Base-by-base conservation (phyloP, 805 yeast genomes). In the Hagleromyces aurorensis region DNA sequence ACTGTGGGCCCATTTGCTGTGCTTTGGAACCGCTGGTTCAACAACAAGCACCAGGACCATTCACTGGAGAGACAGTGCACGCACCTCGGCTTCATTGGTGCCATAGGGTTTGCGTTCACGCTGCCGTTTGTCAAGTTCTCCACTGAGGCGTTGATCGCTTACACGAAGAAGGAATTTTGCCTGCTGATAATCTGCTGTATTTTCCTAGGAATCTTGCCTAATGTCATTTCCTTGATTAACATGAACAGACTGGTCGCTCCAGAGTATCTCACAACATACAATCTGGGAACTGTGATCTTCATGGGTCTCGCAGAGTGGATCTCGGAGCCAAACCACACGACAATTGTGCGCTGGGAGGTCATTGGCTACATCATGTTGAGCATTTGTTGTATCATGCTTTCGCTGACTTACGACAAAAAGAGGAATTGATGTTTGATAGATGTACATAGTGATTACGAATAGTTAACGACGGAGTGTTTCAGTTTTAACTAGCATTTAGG, bases 291-390 rank as follows among this genome's bases (percentile, higher is more conserved):
- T 12, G 52, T 54, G 25, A 41, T 52, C 3, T 33, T 40, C 13
- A 46, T 45, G 41, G 57, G 56, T 16, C 25, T 52, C 21, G 44
- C 49, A 13, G 53, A 52, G 28, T 52, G 54, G 52, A 34, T 50
- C 12, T 40, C 43, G 21, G 55, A 52, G 33, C 44, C 51, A 22
- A 41, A 41, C 6, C 44, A 44, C 28, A 43, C 55, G n/a, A 41
- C 44, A 13, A 44, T 52, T 13, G 48, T 53, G 13, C 45, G 54
- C 33, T 52, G 57, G 54, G 57, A 54, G 39, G 52, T 52, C 21
- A 44, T 51, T 14, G 53, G 55, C 12, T 54, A 51, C 33, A 29
- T 48, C 21, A 36, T 42, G 34, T 29, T 54, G 27, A 37, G 52
- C 12, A 19, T 49, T 7, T 40, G 55, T 17, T 43, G 50, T 25